Evolutionary conservation across 1,284 basidiomycete species (phyloP), one percentile per base, ranked within the genome.

Genomic region (Ceratobasidium sp.): DNA sequence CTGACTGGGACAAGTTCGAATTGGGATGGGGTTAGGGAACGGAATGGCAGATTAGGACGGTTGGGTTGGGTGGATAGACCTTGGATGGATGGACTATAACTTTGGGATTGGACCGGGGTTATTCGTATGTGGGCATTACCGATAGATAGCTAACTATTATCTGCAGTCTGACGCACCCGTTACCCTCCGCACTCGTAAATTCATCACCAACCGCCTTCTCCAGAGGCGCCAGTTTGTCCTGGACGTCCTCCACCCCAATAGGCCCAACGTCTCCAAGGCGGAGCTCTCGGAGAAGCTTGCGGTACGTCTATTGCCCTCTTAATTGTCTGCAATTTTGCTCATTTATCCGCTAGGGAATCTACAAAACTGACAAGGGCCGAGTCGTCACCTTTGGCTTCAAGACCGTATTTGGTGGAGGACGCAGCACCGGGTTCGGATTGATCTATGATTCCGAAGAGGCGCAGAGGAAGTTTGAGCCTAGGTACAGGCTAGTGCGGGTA

Each of bases 161-260:
- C 40, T 27, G 27, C 34, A 75, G 76, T 74, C 76, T 80, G 95
- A 96, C 83, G 86, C 95, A 81, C 92, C 96, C 76, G 88, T 99
- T 77, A 99, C 97, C 75, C 86, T 99, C 80, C 93, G 97, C 78
- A 98, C 97, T 71, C 92, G 96, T 82, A 98, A 99, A 86, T 99
- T 99, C 87, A 93, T 98, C 82, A 98, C 96, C 78, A 99, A 99
- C 90, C 94, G 95, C 75, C 91, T 99, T 75, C 86, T 99, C 71
- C 91, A 94, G 78, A 92, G 97, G 77, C 88, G 89, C 74, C 92
- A 93, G 84, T 95, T 96, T 78, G 87, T 98, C 76, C 85, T 98
- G 73, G 96, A 98, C 77, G 88, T 99, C 78, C 90, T 98, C 76
- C 97, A 99, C 85, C 96, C 97, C 40, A 91, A 89, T 70, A 93